Base-by-base conservation (phyloP, 2,329 filamentous ascomycete species). In the Fusarium armeniacum region DNA sequence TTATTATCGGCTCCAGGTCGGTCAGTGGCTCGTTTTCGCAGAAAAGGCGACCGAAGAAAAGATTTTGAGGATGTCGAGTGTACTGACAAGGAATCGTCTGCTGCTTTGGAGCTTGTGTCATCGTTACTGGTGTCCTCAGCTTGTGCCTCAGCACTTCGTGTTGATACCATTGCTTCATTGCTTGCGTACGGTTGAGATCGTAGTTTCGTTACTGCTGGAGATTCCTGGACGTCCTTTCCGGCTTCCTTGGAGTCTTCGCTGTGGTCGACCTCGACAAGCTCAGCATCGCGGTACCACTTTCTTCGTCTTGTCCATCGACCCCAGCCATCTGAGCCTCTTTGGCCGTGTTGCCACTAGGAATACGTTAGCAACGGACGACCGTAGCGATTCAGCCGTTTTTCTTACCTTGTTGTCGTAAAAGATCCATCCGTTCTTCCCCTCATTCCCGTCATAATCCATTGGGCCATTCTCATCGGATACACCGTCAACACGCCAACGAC, bases 211-310 rank as follows among this genome's bases (percentile, higher is more conserved):
- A 75, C 63, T 12, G 71, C 56, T 30, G 66, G 66, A 18, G 76
- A 75, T 22, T 65, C 66, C n/a, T 77, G 79, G 11, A 70, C 55
- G 24, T 59, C 82, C 75, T 16, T 82, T 76, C 62, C 54, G 32
- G 82, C 77, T 65, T 84, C 83, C 52, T 82, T 71, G 20, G 65
- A 46, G 15, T 63, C 47, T 6, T 77, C 63, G 3, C 66, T 36
- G 75, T 77, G 77, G 22, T 83, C 80, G 12, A 91, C 82, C 76
- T 99, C 96, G 35, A 98, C 93, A 5, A 99, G 87, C 81, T 99
- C 96, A 12, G 96, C 96, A 77, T 98, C 96, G 40, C 96, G 92
- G 76, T 93, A 96, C 96, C 96, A 99, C 81, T 98, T 98, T 67
- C 96, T 85, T 24, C 96, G 89, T 16, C 96, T 89, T 0, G 96